Percentiles rank a stretch among this genome's conserved stretches.
Conservation (phyloP, 108 stramenopile genomes). For the Parmales sp. region DNA sequence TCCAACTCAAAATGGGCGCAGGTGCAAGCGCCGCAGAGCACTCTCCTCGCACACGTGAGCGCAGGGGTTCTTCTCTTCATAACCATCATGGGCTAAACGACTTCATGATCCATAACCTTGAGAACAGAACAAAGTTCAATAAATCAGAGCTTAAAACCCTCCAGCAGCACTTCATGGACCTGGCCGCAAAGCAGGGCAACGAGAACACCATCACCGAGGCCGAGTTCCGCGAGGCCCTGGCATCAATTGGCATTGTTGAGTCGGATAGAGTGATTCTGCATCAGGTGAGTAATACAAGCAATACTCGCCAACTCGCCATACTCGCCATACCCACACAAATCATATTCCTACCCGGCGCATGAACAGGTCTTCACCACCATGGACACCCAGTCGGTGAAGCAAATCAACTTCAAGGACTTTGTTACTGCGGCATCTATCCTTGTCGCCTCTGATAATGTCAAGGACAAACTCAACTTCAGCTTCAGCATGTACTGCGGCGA, state of each 20-base stretch:
- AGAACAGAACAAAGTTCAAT: background rate
- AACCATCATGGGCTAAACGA: too few relatives aligned
- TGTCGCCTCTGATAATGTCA: background rate
- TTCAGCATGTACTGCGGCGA: conserved; percentile 2
- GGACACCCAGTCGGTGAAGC: background rate
- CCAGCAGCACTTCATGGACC: conserved; percentile 5
- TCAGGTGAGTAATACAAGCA: too few relatives aligned
- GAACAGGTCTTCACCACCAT: background rate
- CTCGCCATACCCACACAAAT: too few relatives aligned
- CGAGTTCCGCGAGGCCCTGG: conserved; percentile 6
- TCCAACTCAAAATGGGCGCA: too few relatives aligned
- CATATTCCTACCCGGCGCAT: too few relatives aligned
- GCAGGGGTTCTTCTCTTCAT: too few relatives aligned
- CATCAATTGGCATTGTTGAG: background rate
- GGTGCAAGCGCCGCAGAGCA: too few relatives aligned
- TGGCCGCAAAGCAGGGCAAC: conserved; percentile 4
- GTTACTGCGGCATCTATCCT: background rate
- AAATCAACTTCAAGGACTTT: conserved; percentile 11
- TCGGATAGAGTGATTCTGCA: background rate
- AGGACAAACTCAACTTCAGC: conserved; percentile 13
- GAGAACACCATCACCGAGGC: background rate
- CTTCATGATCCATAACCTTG: background rate
- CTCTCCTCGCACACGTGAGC: too few relatives aligned
- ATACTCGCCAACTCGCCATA: background rate
- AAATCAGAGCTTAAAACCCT: conserved; percentile 3